A percentile compares a stretch with the other conserved stretches of the same genome.
phyloP scores from a whole-genome alignment of 371 early-diverging fungal species.

The Haplosporangium sp. region DNA sequence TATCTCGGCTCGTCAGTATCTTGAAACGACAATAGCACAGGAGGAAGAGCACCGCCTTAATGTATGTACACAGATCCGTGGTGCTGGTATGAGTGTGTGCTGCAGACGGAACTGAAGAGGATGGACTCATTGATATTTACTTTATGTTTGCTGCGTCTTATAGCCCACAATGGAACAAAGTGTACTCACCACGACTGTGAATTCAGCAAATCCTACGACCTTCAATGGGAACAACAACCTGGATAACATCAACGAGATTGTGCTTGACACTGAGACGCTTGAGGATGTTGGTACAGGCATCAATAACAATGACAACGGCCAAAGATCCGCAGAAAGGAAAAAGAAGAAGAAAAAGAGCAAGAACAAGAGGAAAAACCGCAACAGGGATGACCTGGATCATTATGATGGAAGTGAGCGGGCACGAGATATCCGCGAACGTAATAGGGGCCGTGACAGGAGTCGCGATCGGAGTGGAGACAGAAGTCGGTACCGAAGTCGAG shows the following conservation, averaged over 20 bases:
- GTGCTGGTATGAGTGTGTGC: no score
- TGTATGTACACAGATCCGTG: conserved; percentile 8
- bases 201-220: neutral
- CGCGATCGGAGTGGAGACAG: conserved; percentile 24
- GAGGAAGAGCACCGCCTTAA: conserved; percentile 37
- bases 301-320: conserved; percentile 20
- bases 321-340: conserved; percentile 1
- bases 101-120: no score
- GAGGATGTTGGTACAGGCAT: conserved; percentile 4
- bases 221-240: conserved; percentile 24
- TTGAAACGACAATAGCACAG: conserved; percentile 42
- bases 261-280: conserved; percentile 31
- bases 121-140: no score
- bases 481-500: conserved; percentile 18
- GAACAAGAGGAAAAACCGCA: conserved; percentile 18
- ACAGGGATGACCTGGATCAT: conserved; percentile 31
- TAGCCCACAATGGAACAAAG: conserved; percentile 11
- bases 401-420: conserved; percentile 39
- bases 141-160: neutral
- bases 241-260: conserved; percentile 51
- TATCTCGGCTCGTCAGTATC: conserved; percentile 33
- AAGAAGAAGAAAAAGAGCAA: conserved; percentile 39
- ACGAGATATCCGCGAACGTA: conserved; percentile 32
- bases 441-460: conserved; percentile 19
- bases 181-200: neutral